Evolutionary conservation across 176 grass and related monocot genomes (phyloP).

Genomic region (Thinopyrum elongatum): DNA sequence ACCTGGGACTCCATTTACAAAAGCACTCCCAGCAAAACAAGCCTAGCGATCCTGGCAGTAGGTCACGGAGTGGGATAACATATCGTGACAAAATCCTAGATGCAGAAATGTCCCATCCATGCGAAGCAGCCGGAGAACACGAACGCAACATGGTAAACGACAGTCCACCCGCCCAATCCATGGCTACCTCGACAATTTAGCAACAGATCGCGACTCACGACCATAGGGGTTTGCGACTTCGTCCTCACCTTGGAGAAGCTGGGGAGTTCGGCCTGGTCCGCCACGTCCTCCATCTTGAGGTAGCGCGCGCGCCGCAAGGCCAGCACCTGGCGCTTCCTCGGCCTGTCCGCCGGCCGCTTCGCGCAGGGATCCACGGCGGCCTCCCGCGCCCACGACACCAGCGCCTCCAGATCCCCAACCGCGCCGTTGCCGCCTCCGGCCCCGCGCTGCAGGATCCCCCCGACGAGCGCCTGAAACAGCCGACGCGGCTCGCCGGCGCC

Average conservation of each 20-base stretch:
- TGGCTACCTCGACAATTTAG: background rate
- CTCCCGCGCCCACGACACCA: conserved; percentile 54
- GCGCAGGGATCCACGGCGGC: conserved; percentile 53
- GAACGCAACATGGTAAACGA: conserved; percentile 16
- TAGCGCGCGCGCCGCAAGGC: conserved; percentile 53
- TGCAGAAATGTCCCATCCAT: conserved; percentile 19
- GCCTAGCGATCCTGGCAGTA: conserved; percentile 28
- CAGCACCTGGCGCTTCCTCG: conserved; percentile 52
- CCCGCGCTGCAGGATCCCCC: conserved; percentile 23
- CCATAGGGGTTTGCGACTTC: conserved; percentile 19
- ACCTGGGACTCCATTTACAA: conserved; percentile 13
- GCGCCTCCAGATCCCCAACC: conserved; percentile 42
- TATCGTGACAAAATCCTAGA: conserved; percentile 36
- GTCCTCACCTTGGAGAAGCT: conserved; percentile 55
- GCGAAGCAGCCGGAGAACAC: conserved; percentile 3
- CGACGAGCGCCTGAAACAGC: conserved; percentile 39
- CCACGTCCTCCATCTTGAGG: conserved; percentile 55
- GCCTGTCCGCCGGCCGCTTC: conserved; percentile 23
- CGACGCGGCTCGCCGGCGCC: conserved; percentile 24
- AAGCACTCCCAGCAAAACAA: background rate
- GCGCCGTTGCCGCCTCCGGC: conserved; percentile 11
- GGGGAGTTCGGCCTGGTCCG: conserved; percentile 51
- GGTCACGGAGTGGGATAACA: background rate
- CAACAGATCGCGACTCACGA: conserved; percentile 9
- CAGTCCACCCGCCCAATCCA: background rate